phyloP scores from a whole-genome alignment of 306 rosid species.

The Lablab purpureus region DNA sequence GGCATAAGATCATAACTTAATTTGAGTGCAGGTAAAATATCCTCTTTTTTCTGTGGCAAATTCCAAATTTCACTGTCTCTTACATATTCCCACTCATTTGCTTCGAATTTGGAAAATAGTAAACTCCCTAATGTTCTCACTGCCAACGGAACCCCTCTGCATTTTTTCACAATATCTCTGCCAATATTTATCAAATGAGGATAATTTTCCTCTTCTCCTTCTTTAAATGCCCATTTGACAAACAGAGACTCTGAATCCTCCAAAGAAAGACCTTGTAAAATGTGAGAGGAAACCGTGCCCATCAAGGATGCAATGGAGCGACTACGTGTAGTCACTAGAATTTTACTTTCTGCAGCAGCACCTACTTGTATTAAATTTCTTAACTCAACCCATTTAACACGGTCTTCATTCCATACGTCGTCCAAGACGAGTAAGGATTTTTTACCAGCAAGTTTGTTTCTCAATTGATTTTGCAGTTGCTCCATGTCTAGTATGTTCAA shows the following conservation, averaged over 20 bases:
- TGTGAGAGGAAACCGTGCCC: not conserved
- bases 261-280: not conserved
- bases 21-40: slow-evolving; percentile 43
- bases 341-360: slow-evolving; percentile 11
- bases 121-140: slow-evolving; percentile 48
- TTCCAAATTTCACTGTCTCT: slow-evolving; percentile 53
- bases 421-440: slow-evolving; percentile 41
- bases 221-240: slow-evolving; percentile 48
- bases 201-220: slow-evolving; percentile 19
- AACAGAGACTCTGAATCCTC: slow-evolving; percentile 40
- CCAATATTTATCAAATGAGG: slow-evolving; percentile 39
- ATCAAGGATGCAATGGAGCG: slow-evolving; percentile 16
- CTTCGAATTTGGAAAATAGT: not conserved
- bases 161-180: slow-evolving; percentile 39
- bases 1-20: slow-evolving; percentile 55
- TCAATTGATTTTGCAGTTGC: not conserved
- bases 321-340: slow-evolving; percentile 34
- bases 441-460: slow-evolving; percentile 9
- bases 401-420: slow-evolving; percentile 34
- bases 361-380: not conserved
- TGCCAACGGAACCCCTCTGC: slow-evolving; percentile 51
- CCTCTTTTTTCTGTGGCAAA: slow-evolving; percentile 11
- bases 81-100: not conserved
- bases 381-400: slow-evolving; percentile 16
- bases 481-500: not conserved